Evolutionary conservation across 805 yeast species (phyloP).

Genomic region (Lipomyces anomalus): DNA sequence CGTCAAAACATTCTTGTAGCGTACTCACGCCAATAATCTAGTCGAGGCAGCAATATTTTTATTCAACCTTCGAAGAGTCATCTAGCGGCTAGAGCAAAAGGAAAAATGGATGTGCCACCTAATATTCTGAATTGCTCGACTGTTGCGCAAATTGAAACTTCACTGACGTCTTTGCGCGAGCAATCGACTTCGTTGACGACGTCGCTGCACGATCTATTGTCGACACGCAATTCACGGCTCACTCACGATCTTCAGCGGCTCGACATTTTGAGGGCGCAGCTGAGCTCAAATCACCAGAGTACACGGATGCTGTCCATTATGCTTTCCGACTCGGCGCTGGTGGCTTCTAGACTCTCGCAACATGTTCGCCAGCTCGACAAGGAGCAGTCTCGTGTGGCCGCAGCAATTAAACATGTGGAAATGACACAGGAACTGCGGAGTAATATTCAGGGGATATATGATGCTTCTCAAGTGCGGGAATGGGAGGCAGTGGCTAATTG

Average conservation of each 20-base stretch:
- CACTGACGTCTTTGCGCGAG: background rate
- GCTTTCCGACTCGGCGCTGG: conserved; percentile 54
- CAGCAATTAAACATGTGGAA: conserved; percentile 58
- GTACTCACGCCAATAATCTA: too few relatives aligned
- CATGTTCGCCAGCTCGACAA: conserved; percentile 63
- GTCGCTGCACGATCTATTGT: background rate
- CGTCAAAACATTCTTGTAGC: too few relatives aligned
- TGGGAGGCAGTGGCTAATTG: conserved; percentile 77
- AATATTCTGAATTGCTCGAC: background rate
- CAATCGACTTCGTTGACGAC: background rate
- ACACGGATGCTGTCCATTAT: conserved; percentile 53
- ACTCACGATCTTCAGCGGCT: conserved; percentile 26
- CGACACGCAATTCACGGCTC: background rate
- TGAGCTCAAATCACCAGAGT: conserved; percentile 40
- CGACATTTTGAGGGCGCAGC: conserved; percentile 29
- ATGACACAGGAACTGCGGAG: conserved; percentile 61
- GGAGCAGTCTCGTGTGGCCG: conserved; percentile 59
- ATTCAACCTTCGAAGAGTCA: too few relatives aligned
- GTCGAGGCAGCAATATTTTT: too few relatives aligned
- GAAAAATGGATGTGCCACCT: too few relatives aligned
- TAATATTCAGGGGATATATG: conserved; percentile 57
- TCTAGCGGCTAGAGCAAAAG: too few relatives aligned
- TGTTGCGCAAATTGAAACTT: background rate
- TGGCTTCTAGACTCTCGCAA: conserved; percentile 62
- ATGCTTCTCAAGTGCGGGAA: conserved; percentile 60